phyloP scores from a whole-genome alignment of 768 basidiomycete species.

The Daedaleopsis sinensis region DNA sequence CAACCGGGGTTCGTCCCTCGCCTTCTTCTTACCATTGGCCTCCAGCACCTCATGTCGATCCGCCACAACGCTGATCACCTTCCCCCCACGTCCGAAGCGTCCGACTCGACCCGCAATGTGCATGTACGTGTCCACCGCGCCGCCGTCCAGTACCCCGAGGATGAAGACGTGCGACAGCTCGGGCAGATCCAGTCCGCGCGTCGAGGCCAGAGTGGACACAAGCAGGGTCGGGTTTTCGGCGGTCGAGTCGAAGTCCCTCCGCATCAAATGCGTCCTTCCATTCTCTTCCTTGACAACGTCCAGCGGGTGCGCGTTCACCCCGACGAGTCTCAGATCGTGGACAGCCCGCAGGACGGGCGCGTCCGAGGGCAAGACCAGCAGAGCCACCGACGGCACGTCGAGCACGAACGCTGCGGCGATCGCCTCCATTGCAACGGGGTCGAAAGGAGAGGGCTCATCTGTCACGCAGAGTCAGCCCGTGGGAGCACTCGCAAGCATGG shows the following conservation, averaged over 20 bases:
- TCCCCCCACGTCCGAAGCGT: conserved; percentile 66
- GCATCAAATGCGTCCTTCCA: conserved; percentile 46
- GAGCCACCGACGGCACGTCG: conserved; percentile 67
- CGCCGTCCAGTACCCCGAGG: conserved; percentile 58
- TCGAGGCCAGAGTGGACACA: conserved; percentile 69
- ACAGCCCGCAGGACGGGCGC: conserved; percentile 65
- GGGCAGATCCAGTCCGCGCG: conserved; percentile 74
- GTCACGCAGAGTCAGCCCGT: not conserved
- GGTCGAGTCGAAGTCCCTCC: conserved; percentile 33
- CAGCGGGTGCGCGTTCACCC: conserved; percentile 66
- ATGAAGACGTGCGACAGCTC: conserved; percentile 76
- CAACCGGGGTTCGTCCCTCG: conserved; percentile 38
- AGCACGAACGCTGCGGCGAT: conserved; percentile 72
- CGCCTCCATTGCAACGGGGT: conserved; percentile 61
- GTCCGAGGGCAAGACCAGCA: conserved; percentile 68
- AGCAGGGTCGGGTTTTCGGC: conserved; percentile 63
- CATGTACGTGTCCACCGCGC: conserved; percentile 60
- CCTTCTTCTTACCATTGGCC: conserved; percentile 29
- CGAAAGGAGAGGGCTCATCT: conserved; percentile 52
- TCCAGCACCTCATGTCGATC: conserved; percentile 33
- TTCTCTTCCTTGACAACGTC: conserved; percentile 51
- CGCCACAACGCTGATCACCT: conserved; percentile 65
- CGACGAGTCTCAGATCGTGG: conserved; percentile 63
- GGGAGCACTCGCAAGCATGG: not conserved
- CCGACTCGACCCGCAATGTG: conserved; percentile 80